These are phyloP conservation scores for Globisporangium irregulare DNA, from an alignment of 352 stramenopile species.

Conservation along the genomic window DNA sequence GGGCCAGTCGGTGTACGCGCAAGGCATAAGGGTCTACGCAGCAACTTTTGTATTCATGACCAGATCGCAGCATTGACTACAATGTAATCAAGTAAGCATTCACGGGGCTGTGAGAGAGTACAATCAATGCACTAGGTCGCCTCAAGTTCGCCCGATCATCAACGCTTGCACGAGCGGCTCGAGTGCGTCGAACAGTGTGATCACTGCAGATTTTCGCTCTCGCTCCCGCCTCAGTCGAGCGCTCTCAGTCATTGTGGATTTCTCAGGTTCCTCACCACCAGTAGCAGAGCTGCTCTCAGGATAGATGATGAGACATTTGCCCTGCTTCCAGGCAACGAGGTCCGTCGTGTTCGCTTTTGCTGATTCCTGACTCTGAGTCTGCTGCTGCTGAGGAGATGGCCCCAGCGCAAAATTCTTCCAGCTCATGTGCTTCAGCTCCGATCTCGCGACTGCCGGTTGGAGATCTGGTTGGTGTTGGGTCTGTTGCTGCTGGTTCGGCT, in stretches of 20 bases:
- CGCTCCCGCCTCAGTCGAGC: background rate
- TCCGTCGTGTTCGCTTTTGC: background rate
- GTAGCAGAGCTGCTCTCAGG: background rate
- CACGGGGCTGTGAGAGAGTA: background rate
- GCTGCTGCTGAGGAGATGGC: background rate
- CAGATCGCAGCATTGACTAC: background rate
- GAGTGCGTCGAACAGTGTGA: conserved; percentile 23
- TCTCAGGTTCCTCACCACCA: conserved; percentile 1
- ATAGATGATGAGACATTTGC: conserved; percentile 35
- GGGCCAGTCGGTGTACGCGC: background rate
- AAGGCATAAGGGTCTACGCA: background rate
- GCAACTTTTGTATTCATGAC: background rate
- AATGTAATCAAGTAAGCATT: background rate
- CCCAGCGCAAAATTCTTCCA: conserved; percentile 16
- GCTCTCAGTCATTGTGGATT: conserved; percentile 13
- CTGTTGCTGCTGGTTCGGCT: background rate
- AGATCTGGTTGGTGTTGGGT: background rate
- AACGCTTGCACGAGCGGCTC: conserved; percentile 30
- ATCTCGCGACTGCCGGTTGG: background rate
- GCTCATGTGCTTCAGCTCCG: conserved; percentile 14
- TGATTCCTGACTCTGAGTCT: background rate
- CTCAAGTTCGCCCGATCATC: conserved; percentile 12
- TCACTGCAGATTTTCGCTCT: conserved; percentile 14
- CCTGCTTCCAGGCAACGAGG: conserved; percentile 28
- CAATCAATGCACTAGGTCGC: background rate